Base-by-base conservation (phyloP, 2,329 filamentous ascomycete species). In the Aspergillus nomiae region DNA sequence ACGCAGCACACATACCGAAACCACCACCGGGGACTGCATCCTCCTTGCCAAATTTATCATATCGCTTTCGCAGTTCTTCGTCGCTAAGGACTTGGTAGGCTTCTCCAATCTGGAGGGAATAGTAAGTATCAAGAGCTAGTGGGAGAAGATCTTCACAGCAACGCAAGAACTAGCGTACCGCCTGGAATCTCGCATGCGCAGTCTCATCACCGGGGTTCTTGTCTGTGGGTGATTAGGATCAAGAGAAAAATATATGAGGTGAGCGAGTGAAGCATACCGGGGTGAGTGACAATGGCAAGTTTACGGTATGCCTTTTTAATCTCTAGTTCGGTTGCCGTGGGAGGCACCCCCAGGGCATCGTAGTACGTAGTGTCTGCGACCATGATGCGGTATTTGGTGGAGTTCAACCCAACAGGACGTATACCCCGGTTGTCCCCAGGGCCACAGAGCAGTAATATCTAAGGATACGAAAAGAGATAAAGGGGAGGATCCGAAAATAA, bases 241-340 rank as follows among this genome's bases (percentile, higher is more conserved):
- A 62, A 58, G 59, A 36, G 45, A 46, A 12, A 21, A 21, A 0
- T 28, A 5, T 4, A 11, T 16, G 48, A 24, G 6, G 14, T 26
- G 48, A 4, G 19, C 14, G 19, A 36, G 19, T n/a, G 28, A 36
- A 30, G n/a, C 63, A 45, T 82, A 92, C 90, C 91, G 67, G 92
- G 92, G 78, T 97, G 94, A 73, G 96, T 92, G 70, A 94, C 87
- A 78, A 98, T 97, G 70, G 95, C 95, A 70, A 95, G 86, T 82
- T 94, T 97, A 76, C 94, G 89, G 81, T 97, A 97, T 32, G 94
- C 94, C 83, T 97, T 97, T 80, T 97, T 97, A 81, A 97, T 97
- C 77, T 97, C 93, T 57, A 97, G 86, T 77, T 94, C 92, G 45
- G 92, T 90, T 34, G 94, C 94, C 61, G 90, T 92, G 69, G 92